Base-by-base conservation (phyloP, 2,329 filamentous ascomycete genomes). In the Botrytis cinerea region DNA sequence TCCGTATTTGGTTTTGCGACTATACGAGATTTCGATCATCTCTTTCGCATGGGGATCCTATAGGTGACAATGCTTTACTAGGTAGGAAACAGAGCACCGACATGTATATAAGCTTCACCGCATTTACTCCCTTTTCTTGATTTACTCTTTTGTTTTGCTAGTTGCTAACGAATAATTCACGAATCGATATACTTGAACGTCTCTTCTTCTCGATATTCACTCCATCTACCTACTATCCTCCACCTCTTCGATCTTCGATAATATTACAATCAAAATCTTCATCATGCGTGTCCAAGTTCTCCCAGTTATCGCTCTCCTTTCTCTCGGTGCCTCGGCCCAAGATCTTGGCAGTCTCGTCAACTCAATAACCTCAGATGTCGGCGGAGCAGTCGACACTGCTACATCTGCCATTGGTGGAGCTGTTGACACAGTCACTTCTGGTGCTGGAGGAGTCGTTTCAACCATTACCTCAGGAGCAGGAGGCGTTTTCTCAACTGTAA, bases 261-360 rank as follows among this genome's bases (percentile, higher is more conserved):
- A 28, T 7, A 32, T 14, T 18, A 22, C n/a, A 18, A 43, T 25
- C 28, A 51, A 51, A 43, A 48, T 45, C 40, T 16, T 73, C 64
- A 59, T 43, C 38, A 73, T 73, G 72, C 72, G 66, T 70, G 62
- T 63, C 46, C 66, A 73, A 73, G 22, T 70, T 46, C 66, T 73
- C 32, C 72, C 66, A 32, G 35, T 63, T 22, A 43, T 73, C 59
- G 67, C 46, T 25, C 72, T 73, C 66, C 38, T 73, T 25, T 61
- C 66, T 25, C 16, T 70, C 38, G 60, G 54, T 28, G 60, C 28
- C 6, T 61, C 64, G 8, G 61, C 64, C n/a, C 45, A 72, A 43
- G 20, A 62, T 54, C 10, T 63, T 4, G 72, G 66, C 8, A 57
- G 46, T n/a, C 16, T 70, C n/a, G 28, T 57, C 59, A 45, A 46